phyloP scores from a whole-genome alignment of 176 grass and related monocot species.

The Juncus inflexus region DNA sequence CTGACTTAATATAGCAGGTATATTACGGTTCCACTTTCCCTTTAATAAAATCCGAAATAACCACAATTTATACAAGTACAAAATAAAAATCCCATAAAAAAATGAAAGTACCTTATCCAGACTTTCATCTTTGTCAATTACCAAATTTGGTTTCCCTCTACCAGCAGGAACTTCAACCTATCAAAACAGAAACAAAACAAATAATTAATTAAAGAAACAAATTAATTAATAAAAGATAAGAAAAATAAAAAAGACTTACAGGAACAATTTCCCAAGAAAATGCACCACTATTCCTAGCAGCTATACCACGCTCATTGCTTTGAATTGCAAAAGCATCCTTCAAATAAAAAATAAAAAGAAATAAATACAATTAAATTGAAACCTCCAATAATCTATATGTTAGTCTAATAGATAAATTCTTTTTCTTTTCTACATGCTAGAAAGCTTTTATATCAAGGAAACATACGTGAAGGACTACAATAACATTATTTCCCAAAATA shows the following conservation, averaged over 20 bases:
- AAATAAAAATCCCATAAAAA: neutral
- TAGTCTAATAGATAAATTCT: too few species aligned
- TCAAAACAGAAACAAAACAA: conserved; percentile 21
- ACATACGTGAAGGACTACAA: neutral
- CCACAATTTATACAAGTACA: too few species aligned
- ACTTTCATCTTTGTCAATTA: conserved; percentile 84
- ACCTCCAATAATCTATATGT: too few species aligned
- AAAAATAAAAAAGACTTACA: conserved; percentile 36
- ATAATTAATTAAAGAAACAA: conserved; percentile 10
- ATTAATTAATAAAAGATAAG: conserved; percentile 6
- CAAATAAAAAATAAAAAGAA: conserved; percentile 19
- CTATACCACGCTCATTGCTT: conserved; percentile 92
- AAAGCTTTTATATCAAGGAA: neutral
- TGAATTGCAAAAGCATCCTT: conserved; percentile 88
- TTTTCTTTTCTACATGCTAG: too few species aligned
- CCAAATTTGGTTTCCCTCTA: conserved; percentile 60
- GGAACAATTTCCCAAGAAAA: conserved; percentile 92
- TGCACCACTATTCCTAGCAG: conserved; percentile 72
- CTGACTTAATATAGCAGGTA: too few species aligned
- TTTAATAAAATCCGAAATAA: too few species aligned
- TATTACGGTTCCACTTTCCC: too few species aligned
- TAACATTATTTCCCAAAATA: neutral
- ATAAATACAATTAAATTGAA: neutral
- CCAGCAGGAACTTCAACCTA: conserved; percentile 91
- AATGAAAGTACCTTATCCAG: conserved; percentile 56